Base-by-base conservation (phyloP, 108 stramenopile genomes). In the Schizochytrium sp. region DNA sequence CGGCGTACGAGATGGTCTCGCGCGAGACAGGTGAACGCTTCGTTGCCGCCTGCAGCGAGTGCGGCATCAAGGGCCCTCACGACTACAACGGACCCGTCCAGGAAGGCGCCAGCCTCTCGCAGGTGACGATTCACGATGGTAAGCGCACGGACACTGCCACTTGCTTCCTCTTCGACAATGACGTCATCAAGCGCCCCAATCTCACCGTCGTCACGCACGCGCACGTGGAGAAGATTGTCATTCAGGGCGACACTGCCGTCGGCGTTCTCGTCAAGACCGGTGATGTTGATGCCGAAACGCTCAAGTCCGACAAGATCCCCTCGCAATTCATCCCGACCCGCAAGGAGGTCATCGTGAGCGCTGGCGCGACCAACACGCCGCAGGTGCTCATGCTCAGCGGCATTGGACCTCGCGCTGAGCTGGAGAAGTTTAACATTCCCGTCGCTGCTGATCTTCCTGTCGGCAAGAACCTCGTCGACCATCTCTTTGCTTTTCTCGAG, bases 341-440 rank as follows among this genome's bases (percentile, higher is more conserved):
- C 19, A 83, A 89, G 60, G 94, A 95, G 90, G 95, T 96, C 58
- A 94, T 96, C n/a, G 51, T 95, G 47, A 72, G 92, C 23, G 91
- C 94, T 4, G 96, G 96, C 53, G 91, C 95, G 45, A 91, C 94
- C 60, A 89, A 89, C 58, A 92, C 95, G 25, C 95, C 95, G 57
- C 95, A 96, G 90, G 72, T 96, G 51, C 90, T 96, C 4, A 89
- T 91, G 90, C 57, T 59, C 58, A 92, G 92, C 19, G 96, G 95
- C n/a, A 91, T 96, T 44, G 94, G 95, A n/a, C 89, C 90, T 51
- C 57, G 59, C 18, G 90, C 72, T 8, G 72, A 91, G 44, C 58
- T 94, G 57, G 87, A 88, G 58, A 72, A 87, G 25, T 55, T 90
- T 45, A 87, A 87, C 57, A 87, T 94, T 58, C 72, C 90, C 44